phyloP scores from a whole-genome alignment of 164 flowering plant genomes.

The Kingdonia uniflora region DNA sequence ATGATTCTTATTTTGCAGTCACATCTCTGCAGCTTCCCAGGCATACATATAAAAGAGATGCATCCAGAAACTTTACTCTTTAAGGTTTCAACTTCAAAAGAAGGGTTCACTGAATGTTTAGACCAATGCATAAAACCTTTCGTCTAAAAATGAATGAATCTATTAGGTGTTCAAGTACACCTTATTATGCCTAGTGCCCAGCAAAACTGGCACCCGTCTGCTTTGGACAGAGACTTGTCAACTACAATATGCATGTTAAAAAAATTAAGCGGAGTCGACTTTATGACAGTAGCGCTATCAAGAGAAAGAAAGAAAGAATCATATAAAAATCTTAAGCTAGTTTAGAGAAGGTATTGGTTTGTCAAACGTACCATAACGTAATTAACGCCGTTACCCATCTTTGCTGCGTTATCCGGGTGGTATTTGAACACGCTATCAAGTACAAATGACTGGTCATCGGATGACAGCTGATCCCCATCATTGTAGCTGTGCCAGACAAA shows the following conservation, averaged over 20 bases:
- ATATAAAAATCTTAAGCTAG: not conserved
- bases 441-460: conserved; percentile 58
- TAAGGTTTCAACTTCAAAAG: too few relatives aligned
- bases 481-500: conserved; percentile 40
- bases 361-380: conserved; percentile 53
- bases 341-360: not conserved
- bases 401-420: conserved; percentile 78
- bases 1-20: too few relatives aligned
- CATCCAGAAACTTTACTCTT: too few relatives aligned
- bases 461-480: conserved; percentile 67
- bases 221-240: not conserved
- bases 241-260: not conserved
- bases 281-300: not conserved
- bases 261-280: not conserved
- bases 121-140: too few relatives aligned
- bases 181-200: too few relatives aligned
- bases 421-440: conserved; percentile 58
- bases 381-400: conserved; percentile 68
- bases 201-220: too few relatives aligned
- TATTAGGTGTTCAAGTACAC: too few relatives aligned
- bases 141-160: too few relatives aligned
- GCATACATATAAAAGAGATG: too few relatives aligned
- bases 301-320: not conserved
- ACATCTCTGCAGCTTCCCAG: too few relatives aligned
- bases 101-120: too few relatives aligned